phyloP scores from a whole-genome alignment of 176 grass and related monocot genomes.

The Oryza nivara region DNA sequence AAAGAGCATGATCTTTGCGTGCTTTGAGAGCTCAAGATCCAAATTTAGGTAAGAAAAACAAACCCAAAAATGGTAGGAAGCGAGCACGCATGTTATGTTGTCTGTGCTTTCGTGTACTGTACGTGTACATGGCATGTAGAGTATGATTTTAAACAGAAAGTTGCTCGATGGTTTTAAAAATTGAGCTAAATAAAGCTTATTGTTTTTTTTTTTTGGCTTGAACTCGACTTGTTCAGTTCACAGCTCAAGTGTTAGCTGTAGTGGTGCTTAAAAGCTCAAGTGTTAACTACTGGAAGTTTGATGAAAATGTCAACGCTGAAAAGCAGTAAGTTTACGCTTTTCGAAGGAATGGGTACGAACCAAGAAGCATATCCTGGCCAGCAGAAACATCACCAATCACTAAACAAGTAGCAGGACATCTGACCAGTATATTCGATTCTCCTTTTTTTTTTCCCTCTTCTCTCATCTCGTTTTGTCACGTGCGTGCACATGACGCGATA shows the following conservation, averaged over 20 bases:
- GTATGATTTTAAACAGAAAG: neutral
- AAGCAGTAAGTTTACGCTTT: constrained; percentile 5
- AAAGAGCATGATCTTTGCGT: constrained; percentile 23
- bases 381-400: neutral
- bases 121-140: too few relatives aligned
- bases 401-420: neutral
- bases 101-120: neutral
- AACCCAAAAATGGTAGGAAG: neutral
- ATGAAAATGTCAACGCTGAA: constrained; percentile 4
- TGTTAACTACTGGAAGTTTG: neutral
- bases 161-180: too few relatives aligned
- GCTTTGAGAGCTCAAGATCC: neutral
- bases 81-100: neutral
- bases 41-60: neutral
- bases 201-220: neutral
- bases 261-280: neutral
- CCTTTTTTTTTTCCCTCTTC: neutral
- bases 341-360: constrained; percentile 20
- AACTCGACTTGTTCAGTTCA: neutral
- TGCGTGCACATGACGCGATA: constrained; percentile 19
- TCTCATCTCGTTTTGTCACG: neutral
- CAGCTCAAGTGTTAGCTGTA: neutral
- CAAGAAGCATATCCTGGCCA: constrained; percentile 14
- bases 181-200: too few relatives aligned
- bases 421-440: constrained; percentile 27